phyloP scores from a whole-genome alignment of 164 flowering plant genomes.

The Annona cherimola region DNA sequence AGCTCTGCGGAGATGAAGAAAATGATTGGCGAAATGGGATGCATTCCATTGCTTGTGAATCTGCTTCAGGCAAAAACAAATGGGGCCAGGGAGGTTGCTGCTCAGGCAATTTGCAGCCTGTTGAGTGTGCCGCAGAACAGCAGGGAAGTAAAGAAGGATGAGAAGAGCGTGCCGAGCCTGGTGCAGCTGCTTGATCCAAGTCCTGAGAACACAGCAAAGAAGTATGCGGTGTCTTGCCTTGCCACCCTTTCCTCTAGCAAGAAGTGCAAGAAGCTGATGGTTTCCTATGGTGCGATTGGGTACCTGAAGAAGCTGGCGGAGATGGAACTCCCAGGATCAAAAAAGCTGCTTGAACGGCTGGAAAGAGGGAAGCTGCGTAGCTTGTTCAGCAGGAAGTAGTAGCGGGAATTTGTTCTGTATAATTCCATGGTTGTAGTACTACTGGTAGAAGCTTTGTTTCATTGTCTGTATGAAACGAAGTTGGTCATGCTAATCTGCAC shows the following conservation, averaged over 20 bases:
- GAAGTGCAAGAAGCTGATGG: constrained; percentile 79
- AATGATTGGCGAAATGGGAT: constrained; percentile 64
- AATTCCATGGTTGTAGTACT: constrained; percentile 5
- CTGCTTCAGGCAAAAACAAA: constrained; percentile 75
- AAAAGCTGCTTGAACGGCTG: constrained; percentile 72
- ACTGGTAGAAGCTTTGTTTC: constrained; percentile 15
- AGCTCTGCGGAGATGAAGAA: constrained; percentile 59
- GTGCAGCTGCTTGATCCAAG: constrained; percentile 80
- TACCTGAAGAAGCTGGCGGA: constrained; percentile 83
- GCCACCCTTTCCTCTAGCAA: constrained; percentile 57
- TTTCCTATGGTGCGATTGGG: constrained; percentile 88
- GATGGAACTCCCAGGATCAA: constrained; percentile 76
- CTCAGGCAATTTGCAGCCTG: constrained; percentile 67
- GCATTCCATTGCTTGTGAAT: constrained; percentile 61
- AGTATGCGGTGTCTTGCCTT: constrained; percentile 72
- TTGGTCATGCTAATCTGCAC: constrained; percentile 4
- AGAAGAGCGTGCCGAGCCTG: constrained; percentile 69
- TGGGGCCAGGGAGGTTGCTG: constrained; percentile 64
- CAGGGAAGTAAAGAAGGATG: constrained; percentile 62
- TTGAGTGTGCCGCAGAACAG: constrained; percentile 46
- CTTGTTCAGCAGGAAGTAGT: constrained; percentile 57
- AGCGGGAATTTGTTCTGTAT: not conserved
- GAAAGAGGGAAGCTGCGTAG: constrained; percentile 69
- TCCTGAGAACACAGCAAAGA: constrained; percentile 79
- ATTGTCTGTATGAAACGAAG: constrained; percentile 25